Evolutionary conservation across 176 grass and related monocot genomes (phyloP), one percentile per base, ranked within the genome.

Genomic region (Oryza coarctata): DNA sequence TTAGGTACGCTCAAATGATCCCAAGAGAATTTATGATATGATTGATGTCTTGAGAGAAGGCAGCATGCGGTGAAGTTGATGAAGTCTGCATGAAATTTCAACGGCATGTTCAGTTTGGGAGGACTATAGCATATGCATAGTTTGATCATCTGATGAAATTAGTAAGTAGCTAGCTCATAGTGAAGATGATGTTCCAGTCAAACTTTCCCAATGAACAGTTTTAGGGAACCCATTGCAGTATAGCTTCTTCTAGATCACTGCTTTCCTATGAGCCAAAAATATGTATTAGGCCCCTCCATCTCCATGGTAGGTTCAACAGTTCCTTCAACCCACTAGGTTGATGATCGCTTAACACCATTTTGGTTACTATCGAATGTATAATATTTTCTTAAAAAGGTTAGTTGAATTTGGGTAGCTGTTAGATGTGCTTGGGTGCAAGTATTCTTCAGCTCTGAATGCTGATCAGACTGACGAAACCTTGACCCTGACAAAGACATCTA

Each of bases 11-110:
- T 87, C 85, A 11, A 93, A 90, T 75, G 90, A 91, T 65, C 57
- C 63, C 32, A 87, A 98, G 75, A 95, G 86, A 74, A 82, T 95
- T 84, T 98, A 98, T 65, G 27, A 93, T 78, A 95, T 98, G 95
- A 89, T 86, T 18, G 92, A 98, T 90, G 90, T 93, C 55, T 50
- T 98, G 79, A 45, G 69, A 68, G 88, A 95, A 83, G 86, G 90
- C 14, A 84, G 29, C 74, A 85, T 88, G 86, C 79, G 68, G 83
- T 95, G 36, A 92, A 69, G 15, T 69, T 28, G 13, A 43, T 5
- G 40, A 35, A 23, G 65, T 77, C 23, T 26, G 27, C 27, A 27
- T 9, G 18, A 26, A 70, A 40, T 31, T 68, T 43, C 55, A 47
- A 23, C 52, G 28, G 14, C 10, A 9, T 57, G 22, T 72, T n/a